Percentiles rank a stretch among this genome's conserved stretches.
These are phyloP conservation scores for Mycena rosella DNA, from an alignment of 768 basidiomycete species.

Conservation along the genomic window DNA sequence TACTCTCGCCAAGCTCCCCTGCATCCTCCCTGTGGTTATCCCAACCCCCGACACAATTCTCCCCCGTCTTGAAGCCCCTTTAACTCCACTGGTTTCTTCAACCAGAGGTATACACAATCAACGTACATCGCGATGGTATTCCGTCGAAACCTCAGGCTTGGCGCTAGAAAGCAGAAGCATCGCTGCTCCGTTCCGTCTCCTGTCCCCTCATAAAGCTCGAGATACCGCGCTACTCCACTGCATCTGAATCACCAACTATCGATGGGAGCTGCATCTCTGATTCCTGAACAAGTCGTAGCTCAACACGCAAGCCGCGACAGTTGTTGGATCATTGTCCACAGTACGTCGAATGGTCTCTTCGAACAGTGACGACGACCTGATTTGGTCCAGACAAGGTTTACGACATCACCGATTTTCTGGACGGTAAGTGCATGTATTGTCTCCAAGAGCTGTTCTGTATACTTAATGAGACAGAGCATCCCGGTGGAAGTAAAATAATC, in stretches of 20 bases:
- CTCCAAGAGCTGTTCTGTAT: background rate
- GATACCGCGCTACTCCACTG: background rate
- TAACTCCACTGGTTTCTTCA: slow-evolving; percentile 13
- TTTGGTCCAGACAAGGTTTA: slow-evolving; percentile 58
- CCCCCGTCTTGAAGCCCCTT: background rate
- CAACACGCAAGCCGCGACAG: slow-evolving; percentile 50
- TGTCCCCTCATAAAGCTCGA: slow-evolving; percentile 5
- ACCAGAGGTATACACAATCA: background rate
- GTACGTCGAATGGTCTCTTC: slow-evolving; percentile 42
- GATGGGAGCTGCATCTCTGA: slow-evolving; percentile 19
- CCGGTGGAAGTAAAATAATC: slow-evolving; percentile 71
- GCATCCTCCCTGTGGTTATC: background rate
- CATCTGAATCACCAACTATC: background rate
- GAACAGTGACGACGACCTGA: slow-evolving; percentile 9
- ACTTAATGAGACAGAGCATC: slow-evolving; percentile 52
- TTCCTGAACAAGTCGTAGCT: slow-evolving; percentile 19
- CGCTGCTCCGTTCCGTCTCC: background rate
- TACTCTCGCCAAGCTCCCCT: background rate
- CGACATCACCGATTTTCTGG: slow-evolving; percentile 66
- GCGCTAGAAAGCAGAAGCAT: background rate
- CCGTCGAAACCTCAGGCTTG: background rate
- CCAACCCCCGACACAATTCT: background rate
- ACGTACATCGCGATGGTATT: slow-evolving; percentile 6
- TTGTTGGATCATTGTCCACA: slow-evolving; percentile 77
- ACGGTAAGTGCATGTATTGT: slow-evolving; percentile 45